These are phyloP conservation scores for Remersonia thermophila DNA, from an alignment of 2,329 filamentous ascomycete genomes.

Conservation along the genomic window DNA sequence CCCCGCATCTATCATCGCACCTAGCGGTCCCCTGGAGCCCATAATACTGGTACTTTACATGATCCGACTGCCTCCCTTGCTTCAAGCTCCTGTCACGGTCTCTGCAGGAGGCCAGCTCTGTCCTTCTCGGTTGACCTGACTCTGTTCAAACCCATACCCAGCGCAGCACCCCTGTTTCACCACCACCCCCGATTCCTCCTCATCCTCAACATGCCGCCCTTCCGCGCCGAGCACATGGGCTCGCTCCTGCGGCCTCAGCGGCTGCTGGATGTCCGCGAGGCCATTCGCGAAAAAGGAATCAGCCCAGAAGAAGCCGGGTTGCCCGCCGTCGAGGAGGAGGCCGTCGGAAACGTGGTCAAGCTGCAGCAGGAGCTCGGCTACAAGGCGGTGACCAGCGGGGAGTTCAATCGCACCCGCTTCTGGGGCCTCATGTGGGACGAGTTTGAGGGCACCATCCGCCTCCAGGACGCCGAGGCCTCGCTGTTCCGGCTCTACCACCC, in stretches of 20 bases:
- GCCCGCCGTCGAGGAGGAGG: conserved; percentile 47
- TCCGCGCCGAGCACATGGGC: conserved; percentile 26
- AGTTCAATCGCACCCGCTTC: conserved; percentile 47
- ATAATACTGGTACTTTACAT: too few species aligned
- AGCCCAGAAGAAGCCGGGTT: conserved; percentile 43
- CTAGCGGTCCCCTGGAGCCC: too few species aligned
- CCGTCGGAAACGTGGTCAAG: conserved; percentile 54
- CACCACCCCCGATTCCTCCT: too few species aligned
- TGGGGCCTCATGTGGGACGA: conserved; percentile 44
- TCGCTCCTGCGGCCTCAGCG: conserved; percentile 24
- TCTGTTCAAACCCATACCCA: too few species aligned
- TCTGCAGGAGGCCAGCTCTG: too few species aligned
- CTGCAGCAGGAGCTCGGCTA: conserved; percentile 56
- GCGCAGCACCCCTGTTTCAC: not conserved
- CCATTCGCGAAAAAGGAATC: conserved; percentile 44
- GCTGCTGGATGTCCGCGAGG: conserved; percentile 37
- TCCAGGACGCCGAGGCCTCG: conserved; percentile 37
- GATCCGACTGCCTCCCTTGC: too few species aligned
- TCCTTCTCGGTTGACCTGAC: too few species aligned
- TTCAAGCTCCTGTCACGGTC: too few species aligned
- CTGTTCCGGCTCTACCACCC: conserved; percentile 44
- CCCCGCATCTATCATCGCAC: too few species aligned
- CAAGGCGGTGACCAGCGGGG: conserved; percentile 56
- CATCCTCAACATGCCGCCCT: conserved; percentile 19
- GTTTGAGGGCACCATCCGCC: conserved; percentile 35